These are phyloP conservation scores for Fusarium nisikadoi DNA, from an alignment of 2,329 filamentous ascomycete genomes.

Conservation along the genomic window DNA sequence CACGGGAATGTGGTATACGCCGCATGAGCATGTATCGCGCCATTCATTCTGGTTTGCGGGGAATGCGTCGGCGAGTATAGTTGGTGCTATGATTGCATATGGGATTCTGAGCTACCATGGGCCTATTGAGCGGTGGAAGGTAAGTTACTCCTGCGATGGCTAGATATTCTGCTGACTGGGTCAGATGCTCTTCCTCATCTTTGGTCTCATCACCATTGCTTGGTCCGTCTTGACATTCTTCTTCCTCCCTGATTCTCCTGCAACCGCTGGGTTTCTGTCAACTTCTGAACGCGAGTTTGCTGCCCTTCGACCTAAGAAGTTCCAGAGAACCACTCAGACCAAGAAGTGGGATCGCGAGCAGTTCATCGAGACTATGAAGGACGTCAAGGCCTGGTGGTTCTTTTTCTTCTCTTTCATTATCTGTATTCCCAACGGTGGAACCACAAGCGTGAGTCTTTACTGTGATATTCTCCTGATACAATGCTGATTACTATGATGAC, in stretches of 20 bases:
- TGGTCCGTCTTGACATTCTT: conserved; percentile 6
- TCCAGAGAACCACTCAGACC: conserved; percentile 15
- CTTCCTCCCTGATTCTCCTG: conserved; percentile 6
- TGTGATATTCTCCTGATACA: neutral
- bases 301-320: conserved; percentile 2
- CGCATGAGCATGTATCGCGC: conserved; percentile 1
- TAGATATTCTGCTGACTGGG: neutral
- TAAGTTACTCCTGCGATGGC: accelerated
- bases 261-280: neutral
- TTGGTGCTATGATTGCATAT: conserved; percentile 18
- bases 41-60: conserved; percentile 20
- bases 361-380: conserved; percentile 9
- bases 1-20: conserved; percentile 21
- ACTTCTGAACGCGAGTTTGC: conserved; percentile 13
- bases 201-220: conserved; percentile 7
- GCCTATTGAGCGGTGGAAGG: conserved; percentile 5
- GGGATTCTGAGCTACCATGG: neutral
- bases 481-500: neutral
- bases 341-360: conserved; percentile 5
- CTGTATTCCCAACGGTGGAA: conserved; percentile 14
- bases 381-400: conserved; percentile 18
- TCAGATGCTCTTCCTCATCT: conserved; percentile 12
- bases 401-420: conserved; percentile 19
- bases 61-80: conserved; percentile 10
- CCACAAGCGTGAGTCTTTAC: neutral